Evolutionary conservation across 192 early-diverging fungal species (phyloP).

Genomic region (Coemansia aciculifera): DNA sequence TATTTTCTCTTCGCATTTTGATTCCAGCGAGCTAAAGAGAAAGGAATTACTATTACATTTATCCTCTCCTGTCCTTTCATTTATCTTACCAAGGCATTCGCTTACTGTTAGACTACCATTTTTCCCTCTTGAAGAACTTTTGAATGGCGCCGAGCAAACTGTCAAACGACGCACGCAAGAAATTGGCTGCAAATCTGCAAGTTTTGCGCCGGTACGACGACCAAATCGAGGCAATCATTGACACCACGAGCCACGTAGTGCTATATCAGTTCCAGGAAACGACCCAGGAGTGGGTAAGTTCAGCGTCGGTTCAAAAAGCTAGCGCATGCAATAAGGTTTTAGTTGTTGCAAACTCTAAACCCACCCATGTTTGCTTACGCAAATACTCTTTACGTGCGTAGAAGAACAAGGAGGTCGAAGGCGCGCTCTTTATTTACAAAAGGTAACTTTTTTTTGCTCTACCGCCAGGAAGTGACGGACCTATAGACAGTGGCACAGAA

Average conservation of each 20-base stretch:
- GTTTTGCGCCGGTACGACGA: slow-evolving; percentile 83
- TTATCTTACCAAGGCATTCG: not conserved
- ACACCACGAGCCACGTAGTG: slow-evolving; percentile 82
- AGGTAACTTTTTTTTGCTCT: slow-evolving; percentile 50
- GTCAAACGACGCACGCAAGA: slow-evolving; percentile 47
- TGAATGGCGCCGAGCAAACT: slow-evolving; percentile 49
- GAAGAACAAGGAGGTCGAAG: slow-evolving; percentile 89
- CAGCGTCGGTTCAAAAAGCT: not conserved
- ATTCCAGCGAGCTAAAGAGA: too few relatives aligned
- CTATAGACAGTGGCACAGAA: not conserved
- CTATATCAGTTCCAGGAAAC: slow-evolving; percentile 83
- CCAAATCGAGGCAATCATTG: slow-evolving; percentile 74
- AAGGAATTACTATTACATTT: too few relatives aligned
- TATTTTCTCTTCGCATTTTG: too few relatives aligned
- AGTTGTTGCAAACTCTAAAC: not conserved
- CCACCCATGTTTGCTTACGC: not conserved
- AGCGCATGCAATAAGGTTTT: not conserved
- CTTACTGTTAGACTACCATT: not conserved
- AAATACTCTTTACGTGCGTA: slow-evolving; percentile 30
- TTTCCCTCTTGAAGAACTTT: not conserved
- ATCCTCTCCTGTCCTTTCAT: not conserved
- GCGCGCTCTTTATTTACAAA: slow-evolving; percentile 85
- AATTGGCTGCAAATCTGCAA: slow-evolving; percentile 68
- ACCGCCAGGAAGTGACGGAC: not conserved
- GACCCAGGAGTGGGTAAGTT: slow-evolving; percentile 75